Base-by-base conservation (phyloP, 225 moss, liverwort and hornwort species). In the Physcomitrellopsis africana region DNA sequence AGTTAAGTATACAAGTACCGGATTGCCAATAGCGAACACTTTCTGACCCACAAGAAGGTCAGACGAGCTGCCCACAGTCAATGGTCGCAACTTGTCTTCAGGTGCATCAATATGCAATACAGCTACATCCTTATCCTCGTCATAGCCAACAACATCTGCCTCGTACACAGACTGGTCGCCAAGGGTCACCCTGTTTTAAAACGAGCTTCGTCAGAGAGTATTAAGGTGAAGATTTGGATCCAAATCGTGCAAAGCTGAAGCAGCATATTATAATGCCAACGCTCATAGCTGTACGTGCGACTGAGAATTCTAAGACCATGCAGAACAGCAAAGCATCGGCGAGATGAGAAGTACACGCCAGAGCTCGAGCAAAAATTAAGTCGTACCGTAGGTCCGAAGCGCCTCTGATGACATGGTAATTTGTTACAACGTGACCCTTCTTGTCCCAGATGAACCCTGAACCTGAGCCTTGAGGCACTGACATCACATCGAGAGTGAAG, bases 401-500 rank as follows among this genome's bases (percentile, higher is more conserved):
- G 41, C 99, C 99, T 84, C 99, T 84, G 61, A 99, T 99, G 64
- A 99, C 99, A 62, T 99, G 99, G 70, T 99, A 99, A 72, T 99
- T 99, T 49, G 99, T 99, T 56, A 99, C 99, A 72, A 99, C 83
- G 56, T 99, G 99, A 29, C 99, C 99, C n/a, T 87, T 81, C 49
- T 82, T 92, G 85, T 99, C 93, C 99, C 99, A 99, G 42, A 99
- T 99, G 68, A 99, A 99, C 54, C 99, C 99, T 72, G 99, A 99
- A 60, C 95, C 99, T 73, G 99, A 99, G 79, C 99, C 99, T 92
- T 99, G 99, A 51, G 99, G 99, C 69, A 99, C 99, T 54, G 99
- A 92, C 99, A 99, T 93, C 57, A 99, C 95, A 83, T 99, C 99
- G 67, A 99, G 74, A 45, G 99, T 99, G 68, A 99, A 99, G 69